Evolutionary conservation across 2,329 filamentous ascomycete genomes (phyloP).

Genomic region (Penicillium sclerotiorum): DNA sequence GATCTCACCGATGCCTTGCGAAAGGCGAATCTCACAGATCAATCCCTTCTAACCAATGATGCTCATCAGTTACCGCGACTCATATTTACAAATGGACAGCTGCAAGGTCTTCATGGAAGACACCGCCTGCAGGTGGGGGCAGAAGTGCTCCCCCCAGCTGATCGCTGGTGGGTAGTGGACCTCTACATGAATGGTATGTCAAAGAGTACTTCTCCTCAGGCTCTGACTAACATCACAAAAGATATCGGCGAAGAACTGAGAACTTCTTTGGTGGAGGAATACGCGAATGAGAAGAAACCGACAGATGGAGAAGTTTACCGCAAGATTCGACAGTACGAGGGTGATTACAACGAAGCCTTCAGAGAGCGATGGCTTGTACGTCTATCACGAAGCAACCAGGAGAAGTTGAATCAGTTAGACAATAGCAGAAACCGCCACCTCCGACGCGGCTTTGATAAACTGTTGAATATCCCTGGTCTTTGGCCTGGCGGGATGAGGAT

Average conservation of each 20-base stretch:
- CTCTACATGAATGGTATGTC: conserved; percentile 31
- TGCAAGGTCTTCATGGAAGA: conserved; percentile 30
- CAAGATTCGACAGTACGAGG: conserved; percentile 26
- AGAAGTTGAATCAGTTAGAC: conserved; percentile 16
- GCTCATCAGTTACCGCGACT: conserved; percentile 15
- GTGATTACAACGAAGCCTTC: conserved; percentile 16
- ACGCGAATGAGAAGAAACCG: conserved; percentile 21
- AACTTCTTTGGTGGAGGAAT: conserved; percentile 21
- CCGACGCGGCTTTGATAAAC: conserved; percentile 33
- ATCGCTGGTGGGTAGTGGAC: conserved; percentile 35
- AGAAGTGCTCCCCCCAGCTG: conserved; percentile 19
- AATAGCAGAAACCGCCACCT: conserved; percentile 16
- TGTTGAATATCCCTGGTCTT: conserved; percentile 35
- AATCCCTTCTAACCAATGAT: conserved; percentile 9
- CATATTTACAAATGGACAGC: conserved; percentile 19
- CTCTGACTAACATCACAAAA: conserved; percentile 1
- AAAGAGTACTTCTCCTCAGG: not conserved
- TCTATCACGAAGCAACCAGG: conserved; percentile 22
- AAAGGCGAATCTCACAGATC: conserved; percentile 4
- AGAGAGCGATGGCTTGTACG: conserved; percentile 18
- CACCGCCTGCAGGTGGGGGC: conserved; percentile 22
- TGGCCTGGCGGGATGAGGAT: conserved; percentile 32
- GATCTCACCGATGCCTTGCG: conserved; percentile 19
- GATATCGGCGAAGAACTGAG: conserved; percentile 20
- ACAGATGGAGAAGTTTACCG: conserved; percentile 27